phyloP scores from a whole-genome alignment of 2,329 filamentous ascomycete species.

The Fusarium dlaminii region DNA sequence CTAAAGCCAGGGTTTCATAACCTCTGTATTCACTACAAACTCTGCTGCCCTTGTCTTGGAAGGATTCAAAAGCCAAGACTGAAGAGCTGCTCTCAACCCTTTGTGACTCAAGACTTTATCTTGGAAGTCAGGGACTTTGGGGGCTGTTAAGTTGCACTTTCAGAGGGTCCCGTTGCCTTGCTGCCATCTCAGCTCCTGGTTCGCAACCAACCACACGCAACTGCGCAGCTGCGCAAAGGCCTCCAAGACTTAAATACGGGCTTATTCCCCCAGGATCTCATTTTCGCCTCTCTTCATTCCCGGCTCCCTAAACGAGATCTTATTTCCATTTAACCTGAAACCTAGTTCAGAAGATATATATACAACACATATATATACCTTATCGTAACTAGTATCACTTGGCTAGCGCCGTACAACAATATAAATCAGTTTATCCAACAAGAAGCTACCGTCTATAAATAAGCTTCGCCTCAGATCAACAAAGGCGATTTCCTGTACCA shows the following conservation, averaged over 20 bases:
- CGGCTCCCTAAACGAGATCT: neutral
- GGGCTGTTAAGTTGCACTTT: constrained; percentile 11
- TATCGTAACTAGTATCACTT: neutral
- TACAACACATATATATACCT: neutral
- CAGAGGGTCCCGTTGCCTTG: constrained; percentile 13
- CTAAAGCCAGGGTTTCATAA: neutral
- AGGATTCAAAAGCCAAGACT: constrained; percentile 10
- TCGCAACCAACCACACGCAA: constrained; percentile 15
- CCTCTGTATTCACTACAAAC: neutral
- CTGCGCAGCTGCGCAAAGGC: constrained; percentile 16
- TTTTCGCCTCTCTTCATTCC: constrained; percentile 7
- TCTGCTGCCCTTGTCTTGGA: neutral
- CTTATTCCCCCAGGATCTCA: neutral
- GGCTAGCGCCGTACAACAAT: neutral
- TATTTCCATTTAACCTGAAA: neutral
- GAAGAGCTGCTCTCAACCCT: neutral
- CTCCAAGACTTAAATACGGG: constrained; percentile 5
- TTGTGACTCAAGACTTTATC: neutral
- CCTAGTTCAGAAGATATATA: neutral
- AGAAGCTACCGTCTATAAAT: neutral
- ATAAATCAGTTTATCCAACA: neutral
- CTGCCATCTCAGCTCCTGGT: constrained; percentile 10
- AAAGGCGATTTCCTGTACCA: neutral
- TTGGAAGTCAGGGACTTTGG: constrained; percentile 1
- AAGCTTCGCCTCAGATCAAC: constrained; percentile 18